Evolutionary conservation across 1,139 yeast genomes (phyloP).

Genomic region (Candida sp.): DNA sequence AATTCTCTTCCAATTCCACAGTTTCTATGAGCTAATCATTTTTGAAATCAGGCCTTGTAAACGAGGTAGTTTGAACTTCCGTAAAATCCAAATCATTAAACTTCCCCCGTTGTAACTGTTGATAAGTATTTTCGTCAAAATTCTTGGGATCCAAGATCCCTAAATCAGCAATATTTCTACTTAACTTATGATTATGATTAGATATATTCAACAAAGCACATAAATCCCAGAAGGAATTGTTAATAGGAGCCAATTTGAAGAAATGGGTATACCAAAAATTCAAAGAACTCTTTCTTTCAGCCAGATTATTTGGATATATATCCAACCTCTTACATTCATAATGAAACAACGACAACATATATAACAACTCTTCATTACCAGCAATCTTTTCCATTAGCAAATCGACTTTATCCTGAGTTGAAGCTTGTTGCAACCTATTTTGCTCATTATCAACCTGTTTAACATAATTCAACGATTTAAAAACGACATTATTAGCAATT

Average conservation of each 20-base stretch:
- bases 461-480: constrained; percentile 20
- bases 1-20: too few species aligned
- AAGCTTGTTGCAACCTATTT: constrained; percentile 14
- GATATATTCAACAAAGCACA: constrained; percentile 30
- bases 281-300: constrained; percentile 1
- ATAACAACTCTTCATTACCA: constrained; percentile 27
- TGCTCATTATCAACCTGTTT: constrained; percentile 26
- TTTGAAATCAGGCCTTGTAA: constrained; percentile 12
- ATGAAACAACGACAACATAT: constrained; percentile 29
- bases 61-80: constrained; percentile 17
- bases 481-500: constrained; percentile 8
- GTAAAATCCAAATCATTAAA: constrained; percentile 22
- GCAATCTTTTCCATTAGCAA: constrained; percentile 23
- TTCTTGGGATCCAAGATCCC: constrained; percentile 42
- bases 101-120: constrained; percentile 22
- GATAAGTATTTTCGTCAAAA: constrained; percentile 23
- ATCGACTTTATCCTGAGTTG: constrained; percentile 17
- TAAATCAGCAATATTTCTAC: constrained; percentile 20
- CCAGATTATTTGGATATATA: constrained; percentile 14
- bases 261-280: constrained; percentile 15
- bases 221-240: constrained; percentile 39
- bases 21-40: too few species aligned
- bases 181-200: constrained; percentile 26
- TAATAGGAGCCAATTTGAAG: constrained; percentile 24
- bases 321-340: constrained; percentile 30